Evolutionary conservation across 495 filamentous ascomycete genomes (phyloP), one percentile per base, ranked within the genome.

Genomic region (Neohortaea acidophila): DNA sequence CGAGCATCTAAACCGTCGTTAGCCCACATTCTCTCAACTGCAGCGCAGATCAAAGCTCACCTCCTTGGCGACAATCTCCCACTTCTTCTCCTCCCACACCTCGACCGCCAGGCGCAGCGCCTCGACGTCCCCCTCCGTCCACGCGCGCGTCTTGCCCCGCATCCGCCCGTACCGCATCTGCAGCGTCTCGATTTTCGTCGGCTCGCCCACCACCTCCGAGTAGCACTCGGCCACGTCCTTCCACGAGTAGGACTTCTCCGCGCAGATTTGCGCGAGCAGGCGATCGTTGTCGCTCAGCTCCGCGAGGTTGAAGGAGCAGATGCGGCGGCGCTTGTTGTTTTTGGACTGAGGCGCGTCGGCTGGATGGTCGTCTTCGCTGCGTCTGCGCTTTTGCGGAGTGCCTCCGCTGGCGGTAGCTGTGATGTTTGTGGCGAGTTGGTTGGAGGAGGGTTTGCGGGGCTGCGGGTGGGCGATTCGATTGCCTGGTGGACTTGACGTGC

Each of bases 81-180:
- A 65, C 41, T 60, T 61, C 47, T 48, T 51, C 40, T 54, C 56
- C 14, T 56, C 51, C 61, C 61, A 65, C 48, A 59, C 62, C 36
- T 63, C 61, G 40, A 62, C 53, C 11, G 61, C 61, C 36, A 46
- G 41, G 18, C 48, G 47, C 12, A 65, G 46, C 3, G 61, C 59
- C 15, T 49, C 44, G 36, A 61, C 30, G 66, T 83, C 78, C 38
- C 65, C 62, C 34, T 75, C 68, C 33, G 75, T 73, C 79, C 79
- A 83, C 3, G 69, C 64, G 10, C 71, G 61, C 53, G 72, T 59
- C 36, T 74, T 68, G 52, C 77, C 75, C 28, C 73, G 68, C 26
- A 80, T 62, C 18, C 78, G 64, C 43, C 75, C 69, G 51, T 75
- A 70, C 12, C 79, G 69, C 78, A 83, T 83, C 57, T 83, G 78